Base-by-base conservation (phyloP, 345 rosid genomes). In the Cardamine chenopodiifolia region DNA sequence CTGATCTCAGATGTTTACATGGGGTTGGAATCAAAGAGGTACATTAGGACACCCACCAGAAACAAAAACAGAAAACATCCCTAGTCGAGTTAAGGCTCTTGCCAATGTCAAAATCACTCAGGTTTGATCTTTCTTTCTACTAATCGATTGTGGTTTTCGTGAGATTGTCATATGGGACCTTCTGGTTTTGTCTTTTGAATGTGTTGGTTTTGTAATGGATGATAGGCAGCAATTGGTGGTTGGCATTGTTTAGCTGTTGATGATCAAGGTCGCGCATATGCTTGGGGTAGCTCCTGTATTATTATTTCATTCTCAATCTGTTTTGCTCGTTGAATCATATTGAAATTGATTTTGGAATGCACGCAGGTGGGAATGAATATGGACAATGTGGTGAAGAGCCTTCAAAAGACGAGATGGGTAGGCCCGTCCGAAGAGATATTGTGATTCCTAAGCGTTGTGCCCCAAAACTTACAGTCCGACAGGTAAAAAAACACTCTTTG, bases 1-100 rank as follows among this genome's bases (percentile, higher is more conserved):
- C 60, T 67, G 60, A 17, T 39, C 11, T 62, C 78, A 96, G 99
- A 79, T 96, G 86, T 92, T 92, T 83, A 96, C 97, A 2, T 96
- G 99, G 99, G 99, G 99, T 6, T 96, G 99, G 99, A 96, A 96
- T 85, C 99, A 96, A 83, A 88, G 97, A 85, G 99, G 99, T 34
- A 96, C 99, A 26, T 77, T 96, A 49, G 99, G 98, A 26, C 99
- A 92, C 52, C 95, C 90, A 11, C 89, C 97, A 3, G 90, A 84
- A 82, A 87, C 85, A 72, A 96, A 96, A 79, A 92, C 94, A 39
- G 94, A 96, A 81, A 95, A 88, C 40, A 39, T 86, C 60, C 99
- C 99, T 4, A 92, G 89, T 81, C 96, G 78, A 73, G 92, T 91
- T 55, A 86, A 86, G 78, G 86, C 83, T 72, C 92, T 91, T 55